Conservation (phyloP, 495 filamentous ascomycete species). For the Penicillium atrosanguineum region DNA sequence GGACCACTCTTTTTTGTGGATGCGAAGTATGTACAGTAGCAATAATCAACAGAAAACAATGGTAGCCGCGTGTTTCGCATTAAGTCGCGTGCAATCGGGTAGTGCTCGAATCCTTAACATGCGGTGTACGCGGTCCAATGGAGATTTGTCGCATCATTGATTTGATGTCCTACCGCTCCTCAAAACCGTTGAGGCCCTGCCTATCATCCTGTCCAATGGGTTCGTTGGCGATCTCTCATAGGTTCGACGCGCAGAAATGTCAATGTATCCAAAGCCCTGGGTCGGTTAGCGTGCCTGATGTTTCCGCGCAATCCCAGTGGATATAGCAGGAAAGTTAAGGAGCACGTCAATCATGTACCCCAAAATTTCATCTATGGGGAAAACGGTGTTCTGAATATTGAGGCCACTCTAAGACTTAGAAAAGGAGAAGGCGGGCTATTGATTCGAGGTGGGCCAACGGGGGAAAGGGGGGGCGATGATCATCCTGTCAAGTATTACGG, state of each 20-base stretch:
- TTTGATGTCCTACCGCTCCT: background rate
- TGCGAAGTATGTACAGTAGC: background rate
- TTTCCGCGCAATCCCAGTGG: slow-evolving; percentile 5
- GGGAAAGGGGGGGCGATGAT: slow-evolving; percentile 15
- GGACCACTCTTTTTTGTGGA: too few species aligned
- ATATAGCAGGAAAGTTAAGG: background rate
- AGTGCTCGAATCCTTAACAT: slow-evolving; percentile 2
- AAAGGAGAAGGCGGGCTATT: slow-evolving; percentile 5
- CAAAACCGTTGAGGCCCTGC: slow-evolving; percentile 7
- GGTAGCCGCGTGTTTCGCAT: slow-evolving; percentile 19
- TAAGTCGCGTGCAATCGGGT: slow-evolving; percentile 7
- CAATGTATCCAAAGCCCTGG: slow-evolving; percentile 13
- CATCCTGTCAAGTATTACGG: slow-evolving; percentile 16
- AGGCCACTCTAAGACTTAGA: background rate
- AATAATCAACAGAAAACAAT: slow-evolving; percentile 20
- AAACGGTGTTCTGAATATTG: slow-evolving; percentile 2
- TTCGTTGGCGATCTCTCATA: slow-evolving; percentile 1
- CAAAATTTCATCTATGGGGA: background rate
- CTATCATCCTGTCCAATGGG: slow-evolving; percentile 7
- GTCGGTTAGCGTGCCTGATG: slow-evolving; percentile 19
- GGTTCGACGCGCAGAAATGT: slow-evolving; percentile 1
- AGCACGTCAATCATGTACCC: background rate
- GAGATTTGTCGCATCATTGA: background rate
- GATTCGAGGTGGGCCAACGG: slow-evolving; percentile 5
- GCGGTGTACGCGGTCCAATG: slow-evolving; percentile 11